A percentile compares a stretch with the other conserved stretches of the same genome.
Conservation (phyloP, 140 eudicot species). For the Ambrosia hybrid region DNA sequence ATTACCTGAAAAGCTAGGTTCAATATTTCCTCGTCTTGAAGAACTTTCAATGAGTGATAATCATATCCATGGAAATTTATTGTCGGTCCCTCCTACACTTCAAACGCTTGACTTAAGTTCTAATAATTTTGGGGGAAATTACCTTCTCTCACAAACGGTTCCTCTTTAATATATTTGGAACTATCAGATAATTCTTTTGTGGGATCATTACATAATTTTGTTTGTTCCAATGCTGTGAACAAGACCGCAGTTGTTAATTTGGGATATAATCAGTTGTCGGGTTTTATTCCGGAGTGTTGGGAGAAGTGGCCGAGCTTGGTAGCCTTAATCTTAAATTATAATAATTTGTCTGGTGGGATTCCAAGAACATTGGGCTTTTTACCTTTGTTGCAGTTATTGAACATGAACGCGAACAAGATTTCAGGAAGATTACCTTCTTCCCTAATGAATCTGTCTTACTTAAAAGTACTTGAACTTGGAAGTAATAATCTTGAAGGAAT, state of each 20-base stretch:
- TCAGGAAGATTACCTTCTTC: slow-evolving; percentile 30
- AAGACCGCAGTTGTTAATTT: slow-evolving; percentile 23
- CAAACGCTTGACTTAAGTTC: background rate
- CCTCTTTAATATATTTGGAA: background rate
- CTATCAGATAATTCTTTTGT: background rate
- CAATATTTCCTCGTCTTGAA: slow-evolving; percentile 10
- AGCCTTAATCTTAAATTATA: slow-evolving; percentile 22
- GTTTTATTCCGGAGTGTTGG: slow-evolving; percentile 55
- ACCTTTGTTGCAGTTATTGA: slow-evolving; percentile 7
- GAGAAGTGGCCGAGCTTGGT: slow-evolving; percentile 32
- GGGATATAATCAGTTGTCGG: slow-evolving; percentile 34
- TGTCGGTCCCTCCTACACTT: background rate
- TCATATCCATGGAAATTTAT: background rate
- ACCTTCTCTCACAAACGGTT: background rate
- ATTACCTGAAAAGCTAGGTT: slow-evolving; percentile 22
- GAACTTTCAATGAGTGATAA: slow-evolving; percentile 17
- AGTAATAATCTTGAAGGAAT: slow-evolving; percentile 38
- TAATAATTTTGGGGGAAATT: background rate
- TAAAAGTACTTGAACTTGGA: slow-evolving; percentile 30
- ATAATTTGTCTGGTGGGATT: slow-evolving; percentile 29
- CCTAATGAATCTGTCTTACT: slow-evolving; percentile 17
- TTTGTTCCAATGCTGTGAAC: background rate
- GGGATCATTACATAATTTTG: background rate
- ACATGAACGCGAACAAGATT: slow-evolving; percentile 27
- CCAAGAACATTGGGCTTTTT: slow-evolving; percentile 31